Percentiles rank a stretch among this genome's conserved stretches.
Conservation (phyloP, 2,329 filamentous ascomycete genomes). For the Metarhizium humberi region DNA sequence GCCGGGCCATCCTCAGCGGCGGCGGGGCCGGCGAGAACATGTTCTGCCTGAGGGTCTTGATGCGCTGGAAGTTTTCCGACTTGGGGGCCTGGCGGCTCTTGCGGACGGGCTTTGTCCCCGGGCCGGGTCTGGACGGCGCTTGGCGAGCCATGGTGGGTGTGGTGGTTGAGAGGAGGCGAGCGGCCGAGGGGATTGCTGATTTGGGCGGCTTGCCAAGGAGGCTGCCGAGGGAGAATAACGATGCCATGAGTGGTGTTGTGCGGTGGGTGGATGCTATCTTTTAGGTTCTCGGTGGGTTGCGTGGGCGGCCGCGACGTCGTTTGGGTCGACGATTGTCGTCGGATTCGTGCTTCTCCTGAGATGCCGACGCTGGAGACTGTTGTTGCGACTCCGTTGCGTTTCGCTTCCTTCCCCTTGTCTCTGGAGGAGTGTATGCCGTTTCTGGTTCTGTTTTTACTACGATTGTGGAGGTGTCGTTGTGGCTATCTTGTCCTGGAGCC, state of each 20-base stretch:
- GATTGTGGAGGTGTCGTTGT: not conserved
- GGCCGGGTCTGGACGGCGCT: constrained; percentile 15
- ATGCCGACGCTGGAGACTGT: too few species aligned
- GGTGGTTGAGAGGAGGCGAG: constrained; percentile 22
- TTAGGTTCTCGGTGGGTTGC: constrained; percentile 1
- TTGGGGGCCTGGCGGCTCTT: constrained; percentile 19
- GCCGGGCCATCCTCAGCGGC: constrained; percentile 81
- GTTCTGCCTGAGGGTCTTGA: constrained; percentile 35
- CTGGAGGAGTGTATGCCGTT: not conserved
- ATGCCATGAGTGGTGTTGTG: constrained; percentile 14
- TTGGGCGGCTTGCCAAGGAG: constrained; percentile 18
- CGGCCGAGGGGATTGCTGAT: constrained; percentile 3
- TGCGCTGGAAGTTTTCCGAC: constrained; percentile 31
- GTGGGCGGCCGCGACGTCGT: not conserved
- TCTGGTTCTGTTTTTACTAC: not conserved
- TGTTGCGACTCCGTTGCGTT: not conserved
- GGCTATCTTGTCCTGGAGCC: too few species aligned
- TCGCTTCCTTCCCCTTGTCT: not conserved
- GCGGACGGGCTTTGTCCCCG: constrained; percentile 15
- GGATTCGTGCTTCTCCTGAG: too few species aligned
- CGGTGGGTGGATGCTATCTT: not conserved
- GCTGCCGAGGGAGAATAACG: constrained; percentile 19
- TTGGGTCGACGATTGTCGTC: not conserved
- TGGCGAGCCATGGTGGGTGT: constrained; percentile 20
- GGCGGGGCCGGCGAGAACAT: constrained; percentile 44